Percentiles rank a stretch among this genome's conserved stretches.
Conservation (phyloP, 345 rosid genomes). For the Hibiscus trionum region DNA sequence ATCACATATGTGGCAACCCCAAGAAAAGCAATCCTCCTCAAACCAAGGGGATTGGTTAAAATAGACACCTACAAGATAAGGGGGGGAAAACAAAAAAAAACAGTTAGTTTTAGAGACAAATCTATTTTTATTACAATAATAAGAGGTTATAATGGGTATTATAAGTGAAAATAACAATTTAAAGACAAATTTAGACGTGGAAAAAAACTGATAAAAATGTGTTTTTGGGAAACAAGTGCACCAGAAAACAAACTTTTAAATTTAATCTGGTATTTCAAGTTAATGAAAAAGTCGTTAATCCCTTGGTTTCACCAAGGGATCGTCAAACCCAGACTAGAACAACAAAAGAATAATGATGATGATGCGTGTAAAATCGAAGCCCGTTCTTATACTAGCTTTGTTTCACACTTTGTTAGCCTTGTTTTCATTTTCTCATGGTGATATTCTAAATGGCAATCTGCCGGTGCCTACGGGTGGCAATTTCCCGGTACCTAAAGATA, state of each 20-base stretch:
- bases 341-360: background rate
- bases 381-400: background rate
- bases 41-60: too few species aligned
- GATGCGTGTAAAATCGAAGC: background rate
- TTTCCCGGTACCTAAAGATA: background rate
- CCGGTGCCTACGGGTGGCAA: background rate
- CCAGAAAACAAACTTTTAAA: background rate
- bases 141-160: background rate
- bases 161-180: background rate
- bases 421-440: background rate
- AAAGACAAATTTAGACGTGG: slow-evolving; percentile 1
- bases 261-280: background rate
- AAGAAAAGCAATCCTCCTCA: too few species aligned
- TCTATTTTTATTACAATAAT: too few species aligned
- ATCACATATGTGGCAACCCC: too few species aligned
- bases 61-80: too few species aligned
- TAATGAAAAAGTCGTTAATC: background rate
- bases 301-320: background rate
- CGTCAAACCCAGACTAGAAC: background rate
- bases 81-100: too few species aligned
- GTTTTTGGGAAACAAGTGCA: background rate
- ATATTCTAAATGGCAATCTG: background rate
- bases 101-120: too few species aligned
- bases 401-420: slow-evolving; percentile 1
- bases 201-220: background rate